Evolutionary conservation across 2,329 filamentous ascomycete genomes (phyloP).

Genomic region (Hirsutella thompsonii): DNA sequence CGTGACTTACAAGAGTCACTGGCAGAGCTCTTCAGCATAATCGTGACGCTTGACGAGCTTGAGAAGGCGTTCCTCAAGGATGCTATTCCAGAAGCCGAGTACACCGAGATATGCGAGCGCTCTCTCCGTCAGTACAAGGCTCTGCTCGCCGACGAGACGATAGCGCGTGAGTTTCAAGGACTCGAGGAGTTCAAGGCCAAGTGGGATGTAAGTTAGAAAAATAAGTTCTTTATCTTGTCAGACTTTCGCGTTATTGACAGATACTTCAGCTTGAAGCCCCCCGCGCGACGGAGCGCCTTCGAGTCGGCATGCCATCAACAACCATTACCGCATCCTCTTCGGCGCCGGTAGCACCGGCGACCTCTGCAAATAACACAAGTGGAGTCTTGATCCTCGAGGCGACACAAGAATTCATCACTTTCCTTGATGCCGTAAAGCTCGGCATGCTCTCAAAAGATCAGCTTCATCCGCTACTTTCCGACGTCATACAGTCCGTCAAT

Average conservation of each 20-base stretch:
- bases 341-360: conserved; percentile 25
- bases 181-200: conserved; percentile 82
- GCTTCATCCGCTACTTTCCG: conserved; percentile 85
- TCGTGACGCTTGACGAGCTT: conserved; percentile 85
- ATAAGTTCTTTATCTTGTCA: background rate
- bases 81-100: conserved; percentile 80
- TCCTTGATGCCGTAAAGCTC: conserved; percentile 86
- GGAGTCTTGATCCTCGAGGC: conserved; percentile 70
- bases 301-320: conserved; percentile 85
- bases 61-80: conserved; percentile 97
- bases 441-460: conserved; percentile 91
- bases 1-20: conserved; percentile 91
- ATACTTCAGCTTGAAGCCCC: conserved; percentile 71
- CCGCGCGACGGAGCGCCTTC: conserved; percentile 81
- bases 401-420: conserved; percentile 97
- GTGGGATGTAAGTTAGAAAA: conserved; percentile 61
- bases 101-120: conserved; percentile 91
- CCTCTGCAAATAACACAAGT: conserved; percentile 35
- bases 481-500: conserved; percentile 94
- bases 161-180: conserved; percentile 77
- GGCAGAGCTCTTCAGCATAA: conserved; percentile 95
- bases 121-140: conserved; percentile 95
- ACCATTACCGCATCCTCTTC: conserved; percentile 44
- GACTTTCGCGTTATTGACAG: no score
- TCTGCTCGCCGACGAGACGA: conserved; percentile 77